Percentiles rank a stretch among this genome's conserved stretches.
phyloP scores from a whole-genome alignment of 805 yeast genomes.

The Wickerhamomyces chambardii region DNA sequence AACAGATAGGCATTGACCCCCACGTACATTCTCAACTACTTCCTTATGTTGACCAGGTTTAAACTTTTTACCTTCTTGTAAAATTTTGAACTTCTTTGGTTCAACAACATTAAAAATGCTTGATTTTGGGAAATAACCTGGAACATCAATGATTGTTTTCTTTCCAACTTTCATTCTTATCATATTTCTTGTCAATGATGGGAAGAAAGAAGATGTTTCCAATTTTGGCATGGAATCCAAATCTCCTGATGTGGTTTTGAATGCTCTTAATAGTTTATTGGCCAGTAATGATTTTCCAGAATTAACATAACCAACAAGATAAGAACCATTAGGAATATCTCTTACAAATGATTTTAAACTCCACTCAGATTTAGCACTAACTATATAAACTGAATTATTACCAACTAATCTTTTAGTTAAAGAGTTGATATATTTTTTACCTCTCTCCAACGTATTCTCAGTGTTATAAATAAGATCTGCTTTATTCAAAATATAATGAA shows the following conservation, averaged over 20 bases:
- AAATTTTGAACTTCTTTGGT: constrained; percentile 18
- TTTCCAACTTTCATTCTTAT: constrained; percentile 28
- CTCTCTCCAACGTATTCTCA: constrained; percentile 20
- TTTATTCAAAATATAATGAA: constrained; percentile 26
- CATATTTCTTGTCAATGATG: constrained; percentile 61
- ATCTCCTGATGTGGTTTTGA: constrained; percentile 9
- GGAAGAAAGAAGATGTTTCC: constrained; percentile 36
- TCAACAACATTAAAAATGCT: constrained; percentile 19
- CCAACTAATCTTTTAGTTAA: constrained; percentile 25
- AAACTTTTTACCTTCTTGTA: constrained; percentile 22
- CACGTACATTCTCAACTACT: constrained; percentile 26
- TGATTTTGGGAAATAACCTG: constrained; percentile 23
- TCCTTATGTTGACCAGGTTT: constrained; percentile 19
- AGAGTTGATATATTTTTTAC: constrained; percentile 18
- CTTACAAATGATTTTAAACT: constrained; percentile 29
- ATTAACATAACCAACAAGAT: constrained; percentile 58
- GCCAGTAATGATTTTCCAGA: constrained; percentile 62
- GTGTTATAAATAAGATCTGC: constrained; percentile 33
- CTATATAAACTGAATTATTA: constrained; percentile 26
- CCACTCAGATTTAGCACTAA: constrained; percentile 49
- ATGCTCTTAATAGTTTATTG: constrained; percentile 30
- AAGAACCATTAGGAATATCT: constrained; percentile 28
- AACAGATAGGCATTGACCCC: constrained; percentile 36
- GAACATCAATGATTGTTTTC: constrained; percentile 25
- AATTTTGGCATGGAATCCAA: constrained; percentile 8